These are phyloP conservation scores for Rheum nobile DNA, from an alignment of 148 eudicot genomes.

Conservation along the genomic window DNA sequence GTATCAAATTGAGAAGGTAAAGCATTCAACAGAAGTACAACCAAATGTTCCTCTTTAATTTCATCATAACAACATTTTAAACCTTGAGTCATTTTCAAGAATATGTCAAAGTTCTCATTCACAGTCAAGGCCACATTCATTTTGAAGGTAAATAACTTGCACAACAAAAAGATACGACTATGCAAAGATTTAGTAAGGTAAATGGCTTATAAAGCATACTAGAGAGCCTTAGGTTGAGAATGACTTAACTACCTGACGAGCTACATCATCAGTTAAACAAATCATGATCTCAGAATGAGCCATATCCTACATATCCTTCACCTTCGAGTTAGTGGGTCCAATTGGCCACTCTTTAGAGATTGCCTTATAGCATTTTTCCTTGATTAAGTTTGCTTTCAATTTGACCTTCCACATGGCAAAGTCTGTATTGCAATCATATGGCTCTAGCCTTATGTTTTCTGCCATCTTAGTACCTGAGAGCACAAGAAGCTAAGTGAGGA, in stretches of 20 bases:
- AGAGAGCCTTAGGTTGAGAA: background rate
- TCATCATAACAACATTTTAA: no score
- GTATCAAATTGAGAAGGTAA: no score
- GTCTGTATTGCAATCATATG: no score
- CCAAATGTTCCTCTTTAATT: no score
- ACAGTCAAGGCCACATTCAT: no score
- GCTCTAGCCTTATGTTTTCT: no score
- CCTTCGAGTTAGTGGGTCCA: no score
- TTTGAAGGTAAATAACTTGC: background rate
- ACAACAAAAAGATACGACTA: background rate
- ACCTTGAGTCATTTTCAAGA: background rate
- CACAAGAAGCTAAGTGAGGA: no score
- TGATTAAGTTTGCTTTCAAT: background rate
- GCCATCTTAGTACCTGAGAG: no score
- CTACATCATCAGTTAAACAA: background rate
- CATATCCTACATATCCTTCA: background rate
- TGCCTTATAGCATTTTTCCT: background rate
- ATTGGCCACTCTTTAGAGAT: background rate
- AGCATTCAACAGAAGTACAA: no score
- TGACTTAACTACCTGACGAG: background rate
- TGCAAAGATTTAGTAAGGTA: background rate
- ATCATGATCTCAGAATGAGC: background rate
- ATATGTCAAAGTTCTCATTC: no score
- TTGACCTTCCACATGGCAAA: no score
- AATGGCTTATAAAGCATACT: background rate